These are phyloP conservation scores for Pyracantha coccinea DNA, from an alignment of 331 rosid species.

Conservation along the genomic window DNA sequence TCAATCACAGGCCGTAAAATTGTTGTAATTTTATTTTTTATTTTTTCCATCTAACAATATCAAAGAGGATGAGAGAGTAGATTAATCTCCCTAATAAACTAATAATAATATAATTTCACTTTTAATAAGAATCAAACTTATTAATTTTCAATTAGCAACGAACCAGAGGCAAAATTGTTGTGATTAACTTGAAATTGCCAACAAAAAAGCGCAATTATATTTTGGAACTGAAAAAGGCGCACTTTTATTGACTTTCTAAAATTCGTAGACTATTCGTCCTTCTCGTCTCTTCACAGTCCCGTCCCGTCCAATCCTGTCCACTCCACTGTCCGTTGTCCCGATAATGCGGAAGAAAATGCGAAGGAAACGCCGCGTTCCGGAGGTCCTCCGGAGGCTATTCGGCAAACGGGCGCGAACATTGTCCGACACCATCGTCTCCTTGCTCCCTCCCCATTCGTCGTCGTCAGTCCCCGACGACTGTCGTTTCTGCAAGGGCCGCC, in stretches of 20 bases:
- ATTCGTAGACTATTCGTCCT: not conserved
- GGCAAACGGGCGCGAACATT: conserved; percentile 37
- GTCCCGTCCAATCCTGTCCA: no score
- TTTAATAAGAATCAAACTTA: no score
- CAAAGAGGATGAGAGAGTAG: accelerated
- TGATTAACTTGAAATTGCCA: not conserved
- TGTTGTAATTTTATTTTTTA: no score
- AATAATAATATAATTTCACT: no score
- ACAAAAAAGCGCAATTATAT: not conserved
- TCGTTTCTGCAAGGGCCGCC: conserved; percentile 30
- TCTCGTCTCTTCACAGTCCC: not conserved
- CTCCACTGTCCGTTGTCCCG: not conserved
- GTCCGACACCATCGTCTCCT: conserved; percentile 27
- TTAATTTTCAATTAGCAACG: no score
- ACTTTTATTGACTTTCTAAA: not conserved
- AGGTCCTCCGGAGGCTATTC: conserved; percentile 58
- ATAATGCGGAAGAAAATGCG: conserved; percentile 30
- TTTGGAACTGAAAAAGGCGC: not conserved
- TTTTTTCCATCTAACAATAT: no score
- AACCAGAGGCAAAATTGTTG: no score
- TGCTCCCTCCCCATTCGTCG: conserved; percentile 42
- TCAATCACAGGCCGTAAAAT: no score
- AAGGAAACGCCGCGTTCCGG: conserved; percentile 45
- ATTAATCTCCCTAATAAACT: accelerated
- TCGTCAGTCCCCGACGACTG: conserved; percentile 18